Conservation (phyloP, 2,329 filamentous ascomycete genomes). For the Colletotrichum somersetense region DNA sequence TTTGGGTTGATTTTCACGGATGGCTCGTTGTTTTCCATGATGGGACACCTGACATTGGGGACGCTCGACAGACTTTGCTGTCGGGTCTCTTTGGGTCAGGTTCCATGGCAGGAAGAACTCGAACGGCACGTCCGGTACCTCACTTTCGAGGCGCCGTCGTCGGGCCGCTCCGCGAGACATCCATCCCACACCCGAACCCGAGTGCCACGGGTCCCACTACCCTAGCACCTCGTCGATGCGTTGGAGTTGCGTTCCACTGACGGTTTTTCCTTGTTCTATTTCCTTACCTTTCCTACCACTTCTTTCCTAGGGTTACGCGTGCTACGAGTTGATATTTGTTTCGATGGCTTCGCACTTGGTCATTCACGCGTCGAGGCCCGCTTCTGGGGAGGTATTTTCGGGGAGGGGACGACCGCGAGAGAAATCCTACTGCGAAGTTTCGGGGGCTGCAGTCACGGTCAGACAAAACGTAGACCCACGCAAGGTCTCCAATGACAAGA, state of each 20-base stretch:
- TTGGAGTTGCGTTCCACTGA: conserved; percentile 51
- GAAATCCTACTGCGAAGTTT: conserved; percentile 6
- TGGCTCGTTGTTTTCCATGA: conserved; percentile 51
- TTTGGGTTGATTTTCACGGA: conserved; percentile 45
- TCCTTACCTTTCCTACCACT: conserved; percentile 43
- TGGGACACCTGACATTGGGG: conserved; percentile 44
- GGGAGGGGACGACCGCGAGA: conserved; percentile 30
- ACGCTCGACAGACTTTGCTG: conserved; percentile 4
- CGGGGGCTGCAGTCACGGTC: background rate
- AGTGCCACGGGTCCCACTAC: conserved; percentile 20
- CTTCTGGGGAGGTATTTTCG: conserved; percentile 53
- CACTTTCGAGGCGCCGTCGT: conserved; percentile 49
- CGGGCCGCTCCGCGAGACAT: conserved; percentile 43
- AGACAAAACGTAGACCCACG: background rate
- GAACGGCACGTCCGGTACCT: conserved; percentile 58
- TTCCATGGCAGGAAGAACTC: conserved; percentile 38
- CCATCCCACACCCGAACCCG: conserved; percentile 15
- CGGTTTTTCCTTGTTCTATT: conserved; percentile 40
- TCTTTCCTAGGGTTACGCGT: conserved; percentile 38
- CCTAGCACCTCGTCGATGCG: conserved; percentile 51
- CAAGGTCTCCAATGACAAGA: conserved; percentile 7
- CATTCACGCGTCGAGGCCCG: conserved; percentile 46
- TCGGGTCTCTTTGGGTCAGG: background rate
- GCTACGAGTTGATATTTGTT: conserved; percentile 35
- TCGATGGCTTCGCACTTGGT: conserved; percentile 45